Base-by-base conservation (phyloP, 2,329 filamentous ascomycete genomes). In the Bipolaris sorokiniana region DNA sequence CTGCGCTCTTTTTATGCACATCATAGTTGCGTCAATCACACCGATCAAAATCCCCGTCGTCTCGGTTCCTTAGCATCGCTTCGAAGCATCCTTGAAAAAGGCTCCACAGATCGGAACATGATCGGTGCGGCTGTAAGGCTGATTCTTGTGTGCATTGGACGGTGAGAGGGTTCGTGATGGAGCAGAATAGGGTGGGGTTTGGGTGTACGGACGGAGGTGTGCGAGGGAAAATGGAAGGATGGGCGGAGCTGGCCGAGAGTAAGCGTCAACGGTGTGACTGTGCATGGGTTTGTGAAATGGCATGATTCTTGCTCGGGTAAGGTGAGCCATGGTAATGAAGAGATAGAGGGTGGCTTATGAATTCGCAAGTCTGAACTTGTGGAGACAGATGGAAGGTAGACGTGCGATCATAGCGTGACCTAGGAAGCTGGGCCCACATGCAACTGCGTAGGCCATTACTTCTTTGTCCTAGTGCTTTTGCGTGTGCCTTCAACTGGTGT, bases 391-490 rank as follows among this genome's bases (percentile, higher is more conserved):
- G 18, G 15, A 22, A 16, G 48, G 22, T 34, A 20, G 15, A 11
- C 7, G 6, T 26, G 28, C 23, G 9, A 16, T 36, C 6, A 7
- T 15, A 44, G 23, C 15, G 18, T 7, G 15, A 18, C 40, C 6
- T 18, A n/a, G 28, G 41, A n/a, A 18, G 23, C 7, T 31, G n/a
- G 26, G 15, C 23, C 23, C 16, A 28, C 15, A 45, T 3, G 23
- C n/a, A n/a, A 15, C 37, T 50, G 10, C 3, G 23, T 3, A 22
- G 7, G 7, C 18, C 4, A 20, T 40, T 64, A 64, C 48, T 59
- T 65, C 44, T 65, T 73, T 23, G 51, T 64, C n/a, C 70, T 59
- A 20, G 49, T 66, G 33, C 72, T 75, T 31, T 68, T 69, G 28
- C 70, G 56, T n/a, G 62, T 50, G 7, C 65, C 69, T 41, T 69